Conservation (phyloP, 192 early-diverging fungal species). For the Neocallimastix lanati region DNA sequence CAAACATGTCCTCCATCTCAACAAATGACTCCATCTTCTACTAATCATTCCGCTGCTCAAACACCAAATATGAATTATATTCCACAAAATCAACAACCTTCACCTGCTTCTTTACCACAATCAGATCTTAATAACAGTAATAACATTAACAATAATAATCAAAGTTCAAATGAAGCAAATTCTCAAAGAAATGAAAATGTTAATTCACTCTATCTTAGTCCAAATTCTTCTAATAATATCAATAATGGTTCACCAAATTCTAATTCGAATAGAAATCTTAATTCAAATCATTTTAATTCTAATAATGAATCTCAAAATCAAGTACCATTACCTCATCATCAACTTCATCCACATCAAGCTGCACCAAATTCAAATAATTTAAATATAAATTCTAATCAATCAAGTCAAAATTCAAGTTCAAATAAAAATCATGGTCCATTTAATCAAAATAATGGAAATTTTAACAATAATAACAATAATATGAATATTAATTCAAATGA, state of each 20-base stretch:
- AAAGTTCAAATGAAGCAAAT: not conserved
- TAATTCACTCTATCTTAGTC: not conserved
- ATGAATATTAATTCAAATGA: too few species aligned
- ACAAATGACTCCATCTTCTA: not conserved
- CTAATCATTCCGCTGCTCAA: not conserved
- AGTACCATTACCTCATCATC: not conserved
- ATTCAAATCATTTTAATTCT: not conserved
- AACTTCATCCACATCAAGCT: not conserved
- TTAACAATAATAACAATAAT: too few species aligned
- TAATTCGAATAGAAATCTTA: not conserved
- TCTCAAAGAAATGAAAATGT: not conserved
- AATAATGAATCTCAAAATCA: too few species aligned
- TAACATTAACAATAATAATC: too few species aligned
- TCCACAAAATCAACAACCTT: too few species aligned
- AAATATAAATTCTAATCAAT: too few species aligned
- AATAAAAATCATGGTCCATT: too few species aligned
- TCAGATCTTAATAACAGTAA: too few species aligned
- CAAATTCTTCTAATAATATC: not conserved
- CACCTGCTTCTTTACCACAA: too few species aligned
- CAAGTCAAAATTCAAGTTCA: too few species aligned
- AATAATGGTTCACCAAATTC: not conserved
- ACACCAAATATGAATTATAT: not conserved
- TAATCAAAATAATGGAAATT: too few species aligned
- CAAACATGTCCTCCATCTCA: not conserved
- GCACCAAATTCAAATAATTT: not conserved